Evolutionary conservation across 1,139 yeast genomes (phyloP).

Genomic region (Taiozyma onychis): DNA sequence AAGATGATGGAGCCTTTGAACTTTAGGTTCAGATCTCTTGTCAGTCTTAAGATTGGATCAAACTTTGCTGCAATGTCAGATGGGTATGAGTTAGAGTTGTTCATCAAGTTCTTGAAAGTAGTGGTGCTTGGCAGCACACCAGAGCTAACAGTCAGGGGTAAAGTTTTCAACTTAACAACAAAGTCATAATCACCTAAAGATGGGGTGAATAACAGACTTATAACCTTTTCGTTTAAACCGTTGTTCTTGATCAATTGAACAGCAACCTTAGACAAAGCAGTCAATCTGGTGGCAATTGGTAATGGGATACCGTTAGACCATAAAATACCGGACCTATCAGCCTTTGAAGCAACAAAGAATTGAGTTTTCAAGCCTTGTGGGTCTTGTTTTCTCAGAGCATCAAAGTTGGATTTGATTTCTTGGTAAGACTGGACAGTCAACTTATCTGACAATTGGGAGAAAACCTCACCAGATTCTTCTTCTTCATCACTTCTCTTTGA

Average conservation of each 20-base stretch:
- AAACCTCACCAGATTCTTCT: slow-evolving; percentile 32
- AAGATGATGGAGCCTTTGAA: slow-evolving; percentile 51
- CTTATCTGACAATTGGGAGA: slow-evolving; percentile 48
- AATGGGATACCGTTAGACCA: slow-evolving; percentile 73
- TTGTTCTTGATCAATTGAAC: slow-evolving; percentile 42
- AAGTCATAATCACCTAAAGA: slow-evolving; percentile 83
- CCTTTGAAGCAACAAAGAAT: slow-evolving; percentile 73
- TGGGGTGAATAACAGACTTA: slow-evolving; percentile 66
- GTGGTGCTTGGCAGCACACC: slow-evolving; percentile 47
- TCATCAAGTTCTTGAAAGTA: slow-evolving; percentile 60
- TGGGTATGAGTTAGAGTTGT: slow-evolving; percentile 26
- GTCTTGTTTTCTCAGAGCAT: slow-evolving; percentile 62
- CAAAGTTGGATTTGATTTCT: slow-evolving; percentile 57
- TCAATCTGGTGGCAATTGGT: slow-evolving; percentile 81
- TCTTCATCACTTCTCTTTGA: slow-evolving; percentile 44
- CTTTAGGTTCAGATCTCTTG: slow-evolving; percentile 50
- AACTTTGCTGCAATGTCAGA: slow-evolving; percentile 31
- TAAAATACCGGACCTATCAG: slow-evolving; percentile 75
- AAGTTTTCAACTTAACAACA: slow-evolving; percentile 52
- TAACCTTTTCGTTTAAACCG: slow-evolving; percentile 41
- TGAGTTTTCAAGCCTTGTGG: slow-evolving; percentile 79
- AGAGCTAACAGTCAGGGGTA: slow-evolving; percentile 39
- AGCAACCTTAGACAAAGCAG: slow-evolving; percentile 82
- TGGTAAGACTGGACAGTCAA: slow-evolving; percentile 60
- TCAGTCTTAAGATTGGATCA: slow-evolving; percentile 53